Base-by-base conservation (phyloP, 192 early-diverging fungal species). In the Glomus cerebriforme region DNA sequence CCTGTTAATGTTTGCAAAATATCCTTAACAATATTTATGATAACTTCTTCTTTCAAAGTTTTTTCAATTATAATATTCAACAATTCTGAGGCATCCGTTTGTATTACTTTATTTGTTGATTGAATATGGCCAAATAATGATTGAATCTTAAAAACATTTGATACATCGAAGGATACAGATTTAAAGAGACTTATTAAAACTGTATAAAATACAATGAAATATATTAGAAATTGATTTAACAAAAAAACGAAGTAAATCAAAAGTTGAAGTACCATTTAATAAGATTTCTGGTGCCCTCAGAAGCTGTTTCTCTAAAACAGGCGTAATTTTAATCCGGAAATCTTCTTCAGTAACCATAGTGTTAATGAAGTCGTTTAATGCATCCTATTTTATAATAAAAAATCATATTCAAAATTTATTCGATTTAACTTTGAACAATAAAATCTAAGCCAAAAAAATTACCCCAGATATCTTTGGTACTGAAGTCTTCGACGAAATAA, bases 251-350 rank as follows among this genome's bases (percentile, higher is more conserved):
- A 17, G 24, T 37, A 59, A 54, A 45, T 13, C 1, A 29, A 45
- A 47, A 43, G 65, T n/a, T 64, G 49, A 63, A 67, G 59, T 83
- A 90, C 90, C 80, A 81, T 83, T 85, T 59, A 96, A 86, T 39
- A 92, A 90, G 65, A 92, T 87, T 75, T 96, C 96, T 19, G 96
- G 96, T 13, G 96, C 93, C 59, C 96, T 90, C 64, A 97, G 84
- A 73, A 95, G 86, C 82, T 95, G 88, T 59, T 92, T 90, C 54
- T 93, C 89, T n/a, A 93, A 85, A 47, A 88, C 84, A 27, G 92
- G 84, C 19, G 89, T 74, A 66, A 95, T 89, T 65, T 91, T 85
- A 7, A 65, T 47, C 29, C 86, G 85, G 60, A 94, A 92, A 47
- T 85, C 79, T 5, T 80, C 83, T 32, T 86, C 82, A 3, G 86